phyloP scores from a whole-genome alignment of 2,329 filamentous ascomycete genomes.

The Furcasterigmium sp. region DNA sequence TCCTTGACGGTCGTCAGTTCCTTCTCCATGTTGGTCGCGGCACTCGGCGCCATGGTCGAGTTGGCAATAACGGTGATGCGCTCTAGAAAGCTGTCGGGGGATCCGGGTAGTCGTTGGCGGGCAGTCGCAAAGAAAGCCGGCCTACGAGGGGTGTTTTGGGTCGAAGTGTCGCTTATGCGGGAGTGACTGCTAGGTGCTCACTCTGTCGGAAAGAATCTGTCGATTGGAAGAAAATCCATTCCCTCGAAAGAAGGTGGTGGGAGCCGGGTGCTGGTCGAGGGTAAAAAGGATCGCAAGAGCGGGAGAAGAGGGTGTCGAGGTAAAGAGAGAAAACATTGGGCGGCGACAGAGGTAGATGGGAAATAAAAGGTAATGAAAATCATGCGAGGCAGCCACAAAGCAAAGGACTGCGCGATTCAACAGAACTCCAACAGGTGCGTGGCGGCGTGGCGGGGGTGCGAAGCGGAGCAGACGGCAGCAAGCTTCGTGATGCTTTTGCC shows the following conservation, averaged over 20 bases:
- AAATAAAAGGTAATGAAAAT: slow-evolving; percentile 2
- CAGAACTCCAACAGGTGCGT: slow-evolving; percentile 2
- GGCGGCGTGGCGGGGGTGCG: neutral
- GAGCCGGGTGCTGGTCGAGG: neutral
- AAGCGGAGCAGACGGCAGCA: slow-evolving; percentile 1
- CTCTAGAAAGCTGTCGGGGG: too few species aligned
- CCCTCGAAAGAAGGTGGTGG: slow-evolving; percentile 2
- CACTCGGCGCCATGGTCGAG: too few species aligned
- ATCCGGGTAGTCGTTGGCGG: too few species aligned
- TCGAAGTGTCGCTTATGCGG: too few species aligned
- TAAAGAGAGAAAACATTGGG: slow-evolving; percentile 13
- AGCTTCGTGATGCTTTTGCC: slow-evolving; percentile 1
- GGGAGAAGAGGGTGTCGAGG: slow-evolving; percentile 1
- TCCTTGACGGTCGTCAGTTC: neutral
- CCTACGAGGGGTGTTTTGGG: too few species aligned
- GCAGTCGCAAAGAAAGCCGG: neutral
- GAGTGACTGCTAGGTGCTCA: slow-evolving; percentile 2
- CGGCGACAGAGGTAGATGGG: slow-evolving; percentile 3
- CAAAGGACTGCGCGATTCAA: neutral
- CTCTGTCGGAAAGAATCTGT: neutral
- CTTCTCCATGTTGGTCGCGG: neutral
- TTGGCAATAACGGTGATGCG: too few species aligned
- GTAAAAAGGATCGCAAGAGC: neutral
- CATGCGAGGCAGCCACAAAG: slow-evolving; percentile 5
- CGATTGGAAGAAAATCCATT: neutral